These are phyloP conservation scores for Esteya vermicola DNA, from an alignment of 2,329 filamentous ascomycete species.

Conservation along the genomic window DNA sequence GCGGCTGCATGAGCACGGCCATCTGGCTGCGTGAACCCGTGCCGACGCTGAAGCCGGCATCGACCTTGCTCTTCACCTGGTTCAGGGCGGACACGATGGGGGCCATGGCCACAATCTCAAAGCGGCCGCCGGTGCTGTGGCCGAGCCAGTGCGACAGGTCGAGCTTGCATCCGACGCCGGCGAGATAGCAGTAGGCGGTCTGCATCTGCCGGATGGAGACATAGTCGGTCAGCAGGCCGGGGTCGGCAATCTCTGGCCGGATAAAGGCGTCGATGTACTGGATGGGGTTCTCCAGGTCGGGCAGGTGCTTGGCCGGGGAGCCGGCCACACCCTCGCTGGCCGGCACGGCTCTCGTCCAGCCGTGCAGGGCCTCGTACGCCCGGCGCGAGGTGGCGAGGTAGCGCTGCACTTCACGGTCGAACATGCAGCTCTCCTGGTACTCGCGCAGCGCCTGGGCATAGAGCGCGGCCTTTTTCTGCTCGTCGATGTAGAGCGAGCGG, in stretches of 20 bases:
- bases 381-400: neutral
- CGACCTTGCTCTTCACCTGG: no score
- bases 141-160: conserved; percentile 6
- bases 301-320: neutral
- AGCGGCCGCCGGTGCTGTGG: conserved; percentile 4
- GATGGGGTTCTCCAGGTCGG: no score
- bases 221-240: conserved; percentile 3
- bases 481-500: conserved; percentile 4
- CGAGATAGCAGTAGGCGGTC: conserved; percentile 4
- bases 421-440: neutral
- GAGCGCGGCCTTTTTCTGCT: conserved; percentile 1
- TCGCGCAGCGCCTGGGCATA: neutral
- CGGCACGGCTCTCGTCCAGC: no score
- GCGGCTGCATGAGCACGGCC: no score
- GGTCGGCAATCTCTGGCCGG: neutral
- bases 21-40: neutral
- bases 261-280: neutral
- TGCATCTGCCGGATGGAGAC: conserved; percentile 3
- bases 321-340: no score
- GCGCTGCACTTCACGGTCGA: neutral
- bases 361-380: no score
- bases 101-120: neutral
- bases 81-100: no score
- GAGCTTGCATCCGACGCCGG: neutral
- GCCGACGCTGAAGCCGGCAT: neutral